These are phyloP conservation scores for Geum urbanum DNA, from an alignment of 306 rosid species.

Conservation along the genomic window DNA sequence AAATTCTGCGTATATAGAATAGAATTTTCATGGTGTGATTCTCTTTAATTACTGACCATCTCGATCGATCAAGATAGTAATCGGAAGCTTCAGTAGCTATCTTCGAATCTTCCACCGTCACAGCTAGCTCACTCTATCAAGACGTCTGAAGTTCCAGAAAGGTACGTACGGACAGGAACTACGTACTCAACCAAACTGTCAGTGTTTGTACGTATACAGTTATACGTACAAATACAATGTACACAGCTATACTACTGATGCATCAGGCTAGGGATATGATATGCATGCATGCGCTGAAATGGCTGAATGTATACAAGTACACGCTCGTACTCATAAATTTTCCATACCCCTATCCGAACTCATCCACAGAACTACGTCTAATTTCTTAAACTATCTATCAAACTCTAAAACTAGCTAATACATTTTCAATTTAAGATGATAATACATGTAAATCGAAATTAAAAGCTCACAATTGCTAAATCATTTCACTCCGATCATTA, in stretches of 20 bases:
- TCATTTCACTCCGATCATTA: not conserved
- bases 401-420: too few relatives aligned
- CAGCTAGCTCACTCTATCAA: not conserved
- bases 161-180: constrained; percentile 16
- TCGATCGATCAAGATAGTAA: not conserved
- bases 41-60: constrained; percentile 24
- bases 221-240: too few relatives aligned
- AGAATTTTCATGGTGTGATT: constrained; percentile 13
- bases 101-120: not conserved
- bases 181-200: not conserved
- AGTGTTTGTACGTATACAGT: too few relatives aligned
- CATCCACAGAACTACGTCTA: too few relatives aligned
- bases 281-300: not conserved
- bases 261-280: not conserved
- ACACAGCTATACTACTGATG: too few relatives aligned
- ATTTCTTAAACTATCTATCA: too few relatives aligned
- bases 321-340: not conserved
- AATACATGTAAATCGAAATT: too few relatives aligned
- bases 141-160: constrained; percentile 1
- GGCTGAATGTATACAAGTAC: not conserved
- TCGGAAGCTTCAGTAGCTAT: constrained; percentile 1
- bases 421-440: too few relatives aligned
- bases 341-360: not conserved
- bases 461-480: not conserved
- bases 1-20: not conserved